Evolutionary conservation across 2,329 filamentous ascomycete species (phyloP).

Genomic region (Trichothecium roseum): DNA sequence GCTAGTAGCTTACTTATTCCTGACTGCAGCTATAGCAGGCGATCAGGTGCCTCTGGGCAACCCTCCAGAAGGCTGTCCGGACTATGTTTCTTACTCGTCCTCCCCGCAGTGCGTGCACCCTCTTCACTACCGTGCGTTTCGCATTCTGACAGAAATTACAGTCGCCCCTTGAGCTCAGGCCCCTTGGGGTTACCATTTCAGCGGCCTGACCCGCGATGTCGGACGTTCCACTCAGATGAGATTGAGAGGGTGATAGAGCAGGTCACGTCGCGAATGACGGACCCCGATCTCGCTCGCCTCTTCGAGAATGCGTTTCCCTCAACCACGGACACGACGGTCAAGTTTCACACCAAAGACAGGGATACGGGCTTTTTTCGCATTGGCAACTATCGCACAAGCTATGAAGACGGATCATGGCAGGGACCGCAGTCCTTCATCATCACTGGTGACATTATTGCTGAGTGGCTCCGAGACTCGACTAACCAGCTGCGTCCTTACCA

Average conservation of each 20-base stretch:
- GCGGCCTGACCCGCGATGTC: slow-evolving; percentile 68
- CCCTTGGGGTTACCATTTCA: slow-evolving; percentile 77
- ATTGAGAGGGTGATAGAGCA: slow-evolving; percentile 85
- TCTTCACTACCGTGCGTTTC: not conserved
- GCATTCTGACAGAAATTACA: slow-evolving; percentile 21
- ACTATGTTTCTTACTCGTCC: slow-evolving; percentile 28
- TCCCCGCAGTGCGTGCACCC: slow-evolving; percentile 25
- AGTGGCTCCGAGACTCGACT: slow-evolving; percentile 86
- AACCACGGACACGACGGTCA: slow-evolving; percentile 71
- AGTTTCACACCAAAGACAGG: slow-evolving; percentile 67
- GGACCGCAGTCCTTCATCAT: slow-evolving; percentile 89
- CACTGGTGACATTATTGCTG: slow-evolving; percentile 84
- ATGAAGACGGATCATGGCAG: slow-evolving; percentile 58
- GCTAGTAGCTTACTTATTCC: slow-evolving; percentile 8
- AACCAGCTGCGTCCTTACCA: slow-evolving; percentile 93
- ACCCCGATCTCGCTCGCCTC: slow-evolving; percentile 79
- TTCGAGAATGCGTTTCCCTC: slow-evolving; percentile 96
- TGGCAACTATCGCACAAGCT: slow-evolving; percentile 15
- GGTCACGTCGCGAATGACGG: slow-evolving; percentile 66
- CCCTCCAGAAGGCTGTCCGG: slow-evolving; percentile 23
- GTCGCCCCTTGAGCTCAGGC: slow-evolving; percentile 69
- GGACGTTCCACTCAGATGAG: slow-evolving; percentile 76
- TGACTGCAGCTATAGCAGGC: slow-evolving; percentile 8
- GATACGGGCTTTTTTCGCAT: slow-evolving; percentile 25
- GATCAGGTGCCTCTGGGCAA: slow-evolving; percentile 15